Conservation (phyloP, 305 asterid genomes). For the Solanum aculeatissimum region DNA sequence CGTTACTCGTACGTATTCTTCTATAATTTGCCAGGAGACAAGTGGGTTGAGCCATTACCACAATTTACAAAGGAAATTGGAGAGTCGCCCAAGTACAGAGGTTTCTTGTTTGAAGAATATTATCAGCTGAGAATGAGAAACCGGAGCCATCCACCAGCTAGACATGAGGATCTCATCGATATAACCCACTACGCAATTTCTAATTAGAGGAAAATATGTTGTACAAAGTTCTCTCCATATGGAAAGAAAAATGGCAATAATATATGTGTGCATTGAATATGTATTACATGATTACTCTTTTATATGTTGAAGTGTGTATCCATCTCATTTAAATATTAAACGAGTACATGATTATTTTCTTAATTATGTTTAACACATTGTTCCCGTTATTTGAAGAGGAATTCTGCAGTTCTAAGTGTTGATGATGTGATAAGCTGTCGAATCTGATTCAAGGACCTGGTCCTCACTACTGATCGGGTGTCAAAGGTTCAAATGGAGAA, state of each 20-base stretch:
- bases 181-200: background rate
- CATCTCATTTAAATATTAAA: too few species aligned
- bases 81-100: constrained; percentile 28
- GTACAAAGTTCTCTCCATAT: background rate
- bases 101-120: constrained; percentile 21
- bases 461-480: too few species aligned
- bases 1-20: constrained; percentile 21
- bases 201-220: background rate
- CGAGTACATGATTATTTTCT: too few species aligned
- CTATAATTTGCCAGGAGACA: constrained; percentile 26
- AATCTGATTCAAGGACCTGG: too few species aligned
- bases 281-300: too few species aligned
- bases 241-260: background rate
- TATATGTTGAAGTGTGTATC: background rate
- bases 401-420: too few species aligned
- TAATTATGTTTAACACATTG: too few species aligned
- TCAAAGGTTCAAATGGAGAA: too few species aligned
- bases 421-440: too few species aligned
- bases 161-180: background rate
- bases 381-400: too few species aligned
- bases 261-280: too few species aligned
- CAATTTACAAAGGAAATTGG: constrained; percentile 23
- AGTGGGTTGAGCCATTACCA: constrained; percentile 41
- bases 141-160: background rate
- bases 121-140: background rate